Base-by-base conservation (phyloP, 106 monocot species). In the Dendrobium chrysotoxum region DNA sequence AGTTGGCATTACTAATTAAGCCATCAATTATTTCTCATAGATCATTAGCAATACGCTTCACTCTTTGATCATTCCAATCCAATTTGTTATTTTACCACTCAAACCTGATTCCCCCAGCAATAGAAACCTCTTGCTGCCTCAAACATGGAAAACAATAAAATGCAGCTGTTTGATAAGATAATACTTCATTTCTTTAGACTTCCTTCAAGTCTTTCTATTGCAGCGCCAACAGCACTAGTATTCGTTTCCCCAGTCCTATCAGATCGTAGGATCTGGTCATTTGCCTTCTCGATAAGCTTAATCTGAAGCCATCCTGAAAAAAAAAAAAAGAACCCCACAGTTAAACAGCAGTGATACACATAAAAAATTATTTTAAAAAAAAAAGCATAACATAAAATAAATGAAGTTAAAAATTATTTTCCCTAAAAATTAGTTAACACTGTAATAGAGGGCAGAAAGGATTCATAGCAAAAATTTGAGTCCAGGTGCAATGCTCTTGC, bases 181-280 rank as follows among this genome's bases (percentile, higher is more conserved):
- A 65, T 35, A 70, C 70, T 70, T 70, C 70, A 70, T 70, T 93
- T 93, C 28, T 72, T 80, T 81, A 91, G 50, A 50, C 80, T 90
- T 46, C 77, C 78, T 84, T 90, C 96, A 67, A 96, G 90, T 79
- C 87, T 88, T 68, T 91, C 88, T 57, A 96, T 96, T n/a, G 96
- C 93, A 80, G 91, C 89, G 57, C 91, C 93, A 65, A 96, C 96
- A 72, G 85, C 78, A 75, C 86, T 88, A 26, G 80, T 79, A 55
- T 76, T 81, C 9, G 5, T 78, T 50, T 77, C 79, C 71, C 39
- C 82, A 55, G n/a, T 77, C 53, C 81, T 84, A 15, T 84, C 57
- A 25, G 75, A 77, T 35, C 15, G 77, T 54, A 40, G 50, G 28
- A 79, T 85, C 44, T 86, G 89, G 79, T 86, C 76, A 75, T 88